These are phyloP conservation scores for Schizophyllum commune DNA, from an alignment of 1,284 basidiomycete genomes.

Conservation along the genomic window DNA sequence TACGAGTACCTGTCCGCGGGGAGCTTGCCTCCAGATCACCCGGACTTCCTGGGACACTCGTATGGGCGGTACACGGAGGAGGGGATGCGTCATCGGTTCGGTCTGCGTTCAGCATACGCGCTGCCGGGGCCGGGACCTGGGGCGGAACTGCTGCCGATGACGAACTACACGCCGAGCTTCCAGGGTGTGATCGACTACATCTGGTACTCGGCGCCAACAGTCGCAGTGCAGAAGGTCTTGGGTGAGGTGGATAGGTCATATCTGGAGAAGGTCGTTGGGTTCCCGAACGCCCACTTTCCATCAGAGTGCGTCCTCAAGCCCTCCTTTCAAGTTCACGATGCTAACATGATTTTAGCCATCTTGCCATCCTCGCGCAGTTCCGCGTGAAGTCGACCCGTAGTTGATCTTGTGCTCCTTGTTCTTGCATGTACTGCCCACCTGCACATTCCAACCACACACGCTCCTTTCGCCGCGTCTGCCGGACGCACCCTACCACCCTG, in stretches of 20 bases:
- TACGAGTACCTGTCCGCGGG: conserved; percentile 88
- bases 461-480: not conserved
- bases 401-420: not conserved
- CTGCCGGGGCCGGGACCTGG: conserved; percentile 19
- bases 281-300: conserved; percentile 95
- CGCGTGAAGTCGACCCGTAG: conserved; percentile 46
- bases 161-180: conserved; percentile 88
- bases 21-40: conserved; percentile 64
- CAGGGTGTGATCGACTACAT: conserved; percentile 88
- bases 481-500: not conserved
- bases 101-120: conserved; percentile 81
- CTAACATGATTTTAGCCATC: conserved; percentile 39
- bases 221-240: conserved; percentile 47
- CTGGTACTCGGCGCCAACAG: conserved; percentile 78
- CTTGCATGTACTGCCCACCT: not conserved
- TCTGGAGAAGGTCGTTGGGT: conserved; percentile 88
- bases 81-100: conserved; percentile 75
- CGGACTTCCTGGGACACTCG: conserved; percentile 87
- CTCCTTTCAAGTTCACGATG: conserved; percentile 7
- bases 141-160: conserved; percentile 50
- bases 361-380: conserved; percentile 64
- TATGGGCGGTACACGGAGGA: conserved; percentile 94
- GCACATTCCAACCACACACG: not conserved
- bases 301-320: conserved; percentile 67
- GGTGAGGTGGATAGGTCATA: conserved; percentile 86